These are phyloP conservation scores for Hortiboletus flavorubellus DNA, from an alignment of 768 basidiomycete species.

Conservation along the genomic window DNA sequence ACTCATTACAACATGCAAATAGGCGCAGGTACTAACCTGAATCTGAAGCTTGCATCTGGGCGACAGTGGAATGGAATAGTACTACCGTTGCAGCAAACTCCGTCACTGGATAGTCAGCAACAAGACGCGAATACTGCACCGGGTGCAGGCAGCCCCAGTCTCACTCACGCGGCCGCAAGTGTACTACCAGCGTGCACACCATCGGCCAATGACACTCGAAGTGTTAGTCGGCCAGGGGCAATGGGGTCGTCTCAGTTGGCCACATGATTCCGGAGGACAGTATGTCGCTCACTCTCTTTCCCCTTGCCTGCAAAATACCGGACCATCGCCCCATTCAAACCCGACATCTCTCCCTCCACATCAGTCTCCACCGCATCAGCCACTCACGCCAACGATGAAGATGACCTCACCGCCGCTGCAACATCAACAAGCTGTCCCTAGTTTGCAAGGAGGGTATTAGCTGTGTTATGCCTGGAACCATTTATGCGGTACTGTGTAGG, in stretches of 20 bases:
- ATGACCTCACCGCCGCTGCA: slow-evolving; percentile 54
- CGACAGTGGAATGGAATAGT: slow-evolving; percentile 38
- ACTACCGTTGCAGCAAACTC: slow-evolving; percentile 22
- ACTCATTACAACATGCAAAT: slow-evolving; percentile 32
- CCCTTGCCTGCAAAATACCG: too few relatives aligned
- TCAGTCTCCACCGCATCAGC: slow-evolving; percentile 42
- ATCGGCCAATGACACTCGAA: slow-evolving; percentile 57
- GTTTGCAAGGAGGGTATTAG: slow-evolving; percentile 53
- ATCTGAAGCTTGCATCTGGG: slow-evolving; percentile 36
- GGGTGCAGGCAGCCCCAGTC: slow-evolving; percentile 35
- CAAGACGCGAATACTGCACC: slow-evolving; percentile 25
- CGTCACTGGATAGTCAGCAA: slow-evolving; percentile 20
- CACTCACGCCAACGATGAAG: slow-evolving; percentile 49
- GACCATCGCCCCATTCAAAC: too few relatives aligned
- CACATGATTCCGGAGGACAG: slow-evolving; percentile 39
- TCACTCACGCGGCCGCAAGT: slow-evolving; percentile 32
- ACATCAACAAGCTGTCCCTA: slow-evolving; percentile 51
- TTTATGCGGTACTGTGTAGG: slow-evolving; percentile 10
- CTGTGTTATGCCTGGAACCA: slow-evolving; percentile 8
- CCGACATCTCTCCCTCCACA: too few relatives aligned
- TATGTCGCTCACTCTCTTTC: slow-evolving; percentile 33
- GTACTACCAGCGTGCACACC: slow-evolving; percentile 44
- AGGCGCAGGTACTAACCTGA: slow-evolving; percentile 22
- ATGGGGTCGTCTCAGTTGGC: slow-evolving; percentile 20
- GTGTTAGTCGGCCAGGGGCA: slow-evolving; percentile 32